Base-by-base conservation (phyloP, 345 rosid genomes). In the Citrus unshiu region DNA sequence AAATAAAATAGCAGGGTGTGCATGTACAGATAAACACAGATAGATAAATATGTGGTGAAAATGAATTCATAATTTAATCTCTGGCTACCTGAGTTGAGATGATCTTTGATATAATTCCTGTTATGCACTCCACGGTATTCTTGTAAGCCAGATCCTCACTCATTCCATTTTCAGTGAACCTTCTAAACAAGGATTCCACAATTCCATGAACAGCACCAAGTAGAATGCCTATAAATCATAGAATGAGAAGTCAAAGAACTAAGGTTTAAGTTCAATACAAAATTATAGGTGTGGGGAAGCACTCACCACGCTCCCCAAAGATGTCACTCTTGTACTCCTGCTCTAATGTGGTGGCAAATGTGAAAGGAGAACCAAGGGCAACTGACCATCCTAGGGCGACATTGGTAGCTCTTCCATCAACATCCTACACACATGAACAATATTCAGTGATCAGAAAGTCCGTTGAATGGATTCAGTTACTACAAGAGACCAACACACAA, bases 271-370 rank as follows among this genome's bases (percentile, higher is more conserved):
- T 35, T 30, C 39, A n/a, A 24, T 16, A 64, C 1, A 34, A 54
- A 56, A 35, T 19, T 27, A 56, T 2, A 72, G 56, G 68, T 22
- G 30, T 9, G 34, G 16, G 30, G 69, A 58, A 49, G 58, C 35
- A 81, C 91, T 83, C 63, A 91, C 98, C 98, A 25, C 97, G 87
- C 84, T 94, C 98, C 76, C 98, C 98, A 73, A 94, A 94, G 77
- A 94, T 94, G 82, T 94, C 98, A 88, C 98, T 94, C 92, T 79
- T 93, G 85, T 94, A 94, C 86, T 94, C 98, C 82, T 90, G 92
- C 86, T 94, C 98, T 80, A 94, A 85, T 54, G 95, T 93, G 30
- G 95, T 93, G 29, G 94, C 97, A 86, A 95, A 95, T 7, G 98
- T 89, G 79, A 91, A 92, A 56, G 98, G 98, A 70, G 98, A 95